Percentiles rank a stretch among this genome's conserved stretches.
phyloP scores from a whole-genome alignment of 495 filamentous ascomycete genomes.

The Annulohypoxylon stygium region DNA sequence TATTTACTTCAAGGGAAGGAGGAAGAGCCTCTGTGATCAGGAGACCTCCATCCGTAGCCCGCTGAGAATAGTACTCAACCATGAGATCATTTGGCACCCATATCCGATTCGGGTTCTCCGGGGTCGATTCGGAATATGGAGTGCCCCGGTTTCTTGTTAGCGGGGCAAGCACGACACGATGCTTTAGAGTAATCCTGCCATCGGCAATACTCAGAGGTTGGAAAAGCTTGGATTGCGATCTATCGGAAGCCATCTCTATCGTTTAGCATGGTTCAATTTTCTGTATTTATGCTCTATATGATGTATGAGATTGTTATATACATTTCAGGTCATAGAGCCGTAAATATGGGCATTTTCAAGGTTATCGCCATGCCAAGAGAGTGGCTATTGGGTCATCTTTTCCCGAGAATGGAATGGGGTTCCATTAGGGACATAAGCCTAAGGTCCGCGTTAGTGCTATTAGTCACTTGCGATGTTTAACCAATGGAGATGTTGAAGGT shows the following conservation, averaged over 20 bases:
- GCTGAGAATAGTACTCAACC: conserved; percentile 14
- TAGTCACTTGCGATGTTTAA: neutral
- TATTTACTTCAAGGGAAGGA: conserved; percentile 14
- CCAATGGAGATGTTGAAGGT: neutral
- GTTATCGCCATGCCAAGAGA: neutral
- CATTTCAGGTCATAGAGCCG: neutral
- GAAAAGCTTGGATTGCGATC: conserved; percentile 14
- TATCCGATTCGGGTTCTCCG: conserved; percentile 21
- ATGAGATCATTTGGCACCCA: conserved; percentile 16
- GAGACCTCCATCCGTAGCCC: conserved; percentile 12
- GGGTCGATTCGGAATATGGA: conserved; percentile 6
- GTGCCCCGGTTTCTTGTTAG: conserved; percentile 17
- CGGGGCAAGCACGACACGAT: conserved; percentile 12
- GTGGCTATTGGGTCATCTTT: neutral
- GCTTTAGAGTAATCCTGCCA: conserved; percentile 18
- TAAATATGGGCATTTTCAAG: neutral
- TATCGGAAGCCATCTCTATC: neutral
- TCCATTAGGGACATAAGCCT: neutral
- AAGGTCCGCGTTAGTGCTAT: neutral
- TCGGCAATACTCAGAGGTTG: conserved; percentile 6
- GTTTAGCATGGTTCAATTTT: neutral
- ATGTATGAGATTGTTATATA: neutral
- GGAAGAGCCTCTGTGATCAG: conserved; percentile 12
- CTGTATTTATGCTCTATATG: neutral
- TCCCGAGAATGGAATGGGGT: neutral